Conservation (phyloP, 176 grass and related monocot genomes). For the Zea mays region Zm-B73-REFERENCE-NAM-5.0 NC_050098.1:117425501-117426000, state of each 20-base stretch:
- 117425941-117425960: neutral
- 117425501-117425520: neutral
- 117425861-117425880: slow-evolving; percentile 26
- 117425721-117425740: neutral
- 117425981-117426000: slow-evolving; percentile 19
- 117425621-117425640: neutral
- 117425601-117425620: neutral
- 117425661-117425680: neutral
- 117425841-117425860: slow-evolving; percentile 8
- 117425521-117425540: too few species aligned
- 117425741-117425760: slow-evolving; percentile 17
- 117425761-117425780: slow-evolving; percentile 1
- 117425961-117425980: slow-evolving; percentile 16
- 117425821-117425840: neutral
- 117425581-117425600: neutral
- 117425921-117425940: slow-evolving; percentile 26
- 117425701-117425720: neutral
- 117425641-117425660: neutral
- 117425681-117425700: neutral
- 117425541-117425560: too few species aligned
- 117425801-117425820: neutral
- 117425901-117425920: neutral
- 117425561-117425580: neutral
- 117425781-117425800: neutral
- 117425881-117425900: neutral